These are phyloP conservation scores for Venturia pyrina DNA, from an alignment of 2,329 filamentous ascomycete species.

Conservation along the genomic window DNA sequence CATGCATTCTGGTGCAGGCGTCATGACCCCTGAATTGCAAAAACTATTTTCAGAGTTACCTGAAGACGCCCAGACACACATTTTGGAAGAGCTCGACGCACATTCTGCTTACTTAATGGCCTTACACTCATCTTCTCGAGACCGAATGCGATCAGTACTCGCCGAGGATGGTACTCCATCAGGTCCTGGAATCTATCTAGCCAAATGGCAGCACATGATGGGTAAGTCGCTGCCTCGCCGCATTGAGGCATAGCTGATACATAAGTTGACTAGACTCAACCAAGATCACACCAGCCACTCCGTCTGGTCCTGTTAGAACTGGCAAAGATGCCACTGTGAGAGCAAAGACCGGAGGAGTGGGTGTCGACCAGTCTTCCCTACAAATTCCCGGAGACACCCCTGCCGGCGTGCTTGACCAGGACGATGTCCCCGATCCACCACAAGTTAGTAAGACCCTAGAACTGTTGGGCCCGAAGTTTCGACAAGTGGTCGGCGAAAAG, in stretches of 20 bases:
- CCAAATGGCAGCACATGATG: slow-evolving; percentile 52
- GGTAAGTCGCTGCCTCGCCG: neutral
- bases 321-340: slow-evolving; percentile 17
- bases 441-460: slow-evolving; percentile 21
- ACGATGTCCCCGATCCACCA: slow-evolving; percentile 23
- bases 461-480: slow-evolving; percentile 24
- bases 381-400: neutral
- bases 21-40: slow-evolving; percentile 32
- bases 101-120: slow-evolving; percentile 51
- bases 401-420: slow-evolving; percentile 15
- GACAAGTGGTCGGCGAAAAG: slow-evolving; percentile 20
- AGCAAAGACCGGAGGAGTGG: slow-evolving; percentile 20
- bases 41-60: slow-evolving; percentile 39
- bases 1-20: slow-evolving; percentile 28
- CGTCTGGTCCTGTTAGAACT: slow-evolving; percentile 42
- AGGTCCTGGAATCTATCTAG: slow-evolving; percentile 64
- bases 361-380: slow-evolving; percentile 21
- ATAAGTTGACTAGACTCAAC: slow-evolving; percentile 59
- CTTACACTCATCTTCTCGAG: slow-evolving; percentile 44
- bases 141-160: slow-evolving; percentile 49
- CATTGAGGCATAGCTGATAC: neutral
- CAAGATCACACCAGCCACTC: slow-evolving; percentile 50
- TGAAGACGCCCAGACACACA: slow-evolving; percentile 30
- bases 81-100: slow-evolving; percentile 46
- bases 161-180: slow-evolving; percentile 20